Percentiles rank a stretch among this genome's conserved stretches.
These are phyloP conservation scores for Paramecium sonneborni DNA, from an alignment of 73 alveolate genomes.

Conservation along the genomic window DNA sequence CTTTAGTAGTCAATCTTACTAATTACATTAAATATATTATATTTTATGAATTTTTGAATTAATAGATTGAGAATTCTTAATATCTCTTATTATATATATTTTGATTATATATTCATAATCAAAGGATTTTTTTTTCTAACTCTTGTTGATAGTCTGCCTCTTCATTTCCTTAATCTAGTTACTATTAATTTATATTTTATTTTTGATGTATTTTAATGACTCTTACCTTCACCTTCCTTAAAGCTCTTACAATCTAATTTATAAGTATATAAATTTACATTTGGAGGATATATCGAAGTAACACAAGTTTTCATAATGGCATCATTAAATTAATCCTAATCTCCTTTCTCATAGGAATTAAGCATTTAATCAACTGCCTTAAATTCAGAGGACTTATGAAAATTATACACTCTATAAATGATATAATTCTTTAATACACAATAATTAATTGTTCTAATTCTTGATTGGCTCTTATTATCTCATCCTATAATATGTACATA, in stretches of 20 bases:
- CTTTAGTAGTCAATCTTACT: background rate
- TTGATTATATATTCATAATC: background rate
- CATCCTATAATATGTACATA: constrained; percentile 26
- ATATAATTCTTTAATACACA: background rate
- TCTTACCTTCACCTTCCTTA: constrained; percentile 42
- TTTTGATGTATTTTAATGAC: background rate
- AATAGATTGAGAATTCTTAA: too few species aligned
- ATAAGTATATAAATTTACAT: background rate
- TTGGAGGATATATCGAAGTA: constrained; percentile 44
- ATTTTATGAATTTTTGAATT: background rate
- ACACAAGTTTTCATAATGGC: background rate
- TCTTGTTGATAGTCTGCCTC: background rate
- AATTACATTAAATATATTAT: background rate
- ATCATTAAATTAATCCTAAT: constrained; percentile 10
- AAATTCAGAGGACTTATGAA: constrained; percentile 38
- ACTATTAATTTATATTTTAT: background rate
- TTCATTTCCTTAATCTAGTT: background rate
- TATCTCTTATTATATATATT: background rate
- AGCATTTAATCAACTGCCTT: constrained; percentile 39
- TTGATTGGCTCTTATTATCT: background rate
- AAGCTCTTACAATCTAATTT: background rate
- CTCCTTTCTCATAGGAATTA: constrained; percentile 45
- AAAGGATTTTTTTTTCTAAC: background rate
- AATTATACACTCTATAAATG: background rate
- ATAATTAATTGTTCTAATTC: background rate